Conservation (phyloP, 345 rosid genomes). For the Eucalyptus victrix region DNA sequence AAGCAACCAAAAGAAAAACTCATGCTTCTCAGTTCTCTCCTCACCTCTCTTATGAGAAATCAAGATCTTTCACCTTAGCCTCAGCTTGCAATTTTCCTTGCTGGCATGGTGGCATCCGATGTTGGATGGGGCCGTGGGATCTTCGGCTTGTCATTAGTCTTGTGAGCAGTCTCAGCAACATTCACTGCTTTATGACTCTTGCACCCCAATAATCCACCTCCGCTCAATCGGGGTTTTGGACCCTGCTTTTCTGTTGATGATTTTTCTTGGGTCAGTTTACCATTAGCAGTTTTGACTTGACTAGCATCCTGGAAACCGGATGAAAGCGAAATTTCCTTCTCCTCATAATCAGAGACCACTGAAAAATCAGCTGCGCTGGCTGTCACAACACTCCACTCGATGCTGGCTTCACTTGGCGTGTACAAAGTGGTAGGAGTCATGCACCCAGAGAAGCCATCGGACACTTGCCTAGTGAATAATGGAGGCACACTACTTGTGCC, state of each 20-base stretch:
- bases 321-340: constrained; percentile 2
- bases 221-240: constrained; percentile 1
- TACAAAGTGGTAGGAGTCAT: background rate
- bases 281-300: background rate
- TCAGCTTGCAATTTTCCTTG: background rate
- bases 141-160: constrained; percentile 8
- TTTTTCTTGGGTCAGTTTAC: background rate
- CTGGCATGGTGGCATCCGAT: background rate
- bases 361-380: constrained; percentile 47
- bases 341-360: constrained; percentile 11
- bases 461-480: constrained; percentile 11
- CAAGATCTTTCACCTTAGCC: constrained; percentile 4
- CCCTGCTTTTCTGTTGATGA: background rate
- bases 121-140: constrained; percentile 4
- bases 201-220: constrained; percentile 27
- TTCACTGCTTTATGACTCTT: constrained; percentile 31
- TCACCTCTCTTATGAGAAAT: constrained; percentile 1
- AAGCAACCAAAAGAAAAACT: background rate
- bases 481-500: constrained; percentile 8
- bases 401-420: constrained; percentile 45
- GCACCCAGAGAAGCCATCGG: constrained; percentile 18
- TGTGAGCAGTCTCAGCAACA: constrained; percentile 31
- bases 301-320: background rate
- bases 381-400: constrained; percentile 55
- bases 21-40: background rate